Evolutionary conservation across 2,329 filamentous ascomycete genomes (phyloP).

Genomic region (Botrytis hyacinthi): DNA sequence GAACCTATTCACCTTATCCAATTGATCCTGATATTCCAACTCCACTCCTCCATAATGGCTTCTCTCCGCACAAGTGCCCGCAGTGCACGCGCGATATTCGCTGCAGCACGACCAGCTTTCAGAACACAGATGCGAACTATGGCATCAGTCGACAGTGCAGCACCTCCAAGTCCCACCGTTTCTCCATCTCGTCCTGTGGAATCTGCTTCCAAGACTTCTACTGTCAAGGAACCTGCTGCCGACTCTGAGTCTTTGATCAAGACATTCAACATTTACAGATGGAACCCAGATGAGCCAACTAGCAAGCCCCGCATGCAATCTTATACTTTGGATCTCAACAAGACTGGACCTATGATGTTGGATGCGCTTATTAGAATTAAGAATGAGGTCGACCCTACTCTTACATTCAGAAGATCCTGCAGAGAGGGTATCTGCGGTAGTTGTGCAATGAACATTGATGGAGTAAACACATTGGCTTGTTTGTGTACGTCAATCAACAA

Average conservation of each 20-base stretch:
- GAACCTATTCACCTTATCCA: background rate
- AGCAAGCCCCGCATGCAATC: constrained; percentile 95
- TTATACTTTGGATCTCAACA: constrained; percentile 94
- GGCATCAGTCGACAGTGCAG: constrained; percentile 18
- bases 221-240: constrained; percentile 47
- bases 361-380: constrained; percentile 97
- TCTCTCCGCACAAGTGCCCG: constrained; percentile 24
- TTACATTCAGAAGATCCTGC: constrained; percentile 95
- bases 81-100: constrained; percentile 22
- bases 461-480: constrained; percentile 95
- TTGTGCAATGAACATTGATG: constrained; percentile 99
- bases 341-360: constrained; percentile 98
- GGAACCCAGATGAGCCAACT: constrained; percentile 90
- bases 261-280: constrained; percentile 98
- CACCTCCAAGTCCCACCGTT: constrained; percentile 1
- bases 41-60: constrained; percentile 22
- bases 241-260: constrained; percentile 70
- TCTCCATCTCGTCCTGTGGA: constrained; percentile 27
- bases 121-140: constrained; percentile 25
- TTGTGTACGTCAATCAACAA: constrained; percentile 67
- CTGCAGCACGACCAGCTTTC: constrained; percentile 21
- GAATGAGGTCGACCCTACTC: constrained; percentile 95
- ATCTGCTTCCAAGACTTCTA: constrained; percentile 29
- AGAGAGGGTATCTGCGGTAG: constrained; percentile 98
- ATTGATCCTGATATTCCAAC: constrained; percentile 2